Conservation (phyloP, 108 stramenopile species). For the Seminavis robusta region DNA sequence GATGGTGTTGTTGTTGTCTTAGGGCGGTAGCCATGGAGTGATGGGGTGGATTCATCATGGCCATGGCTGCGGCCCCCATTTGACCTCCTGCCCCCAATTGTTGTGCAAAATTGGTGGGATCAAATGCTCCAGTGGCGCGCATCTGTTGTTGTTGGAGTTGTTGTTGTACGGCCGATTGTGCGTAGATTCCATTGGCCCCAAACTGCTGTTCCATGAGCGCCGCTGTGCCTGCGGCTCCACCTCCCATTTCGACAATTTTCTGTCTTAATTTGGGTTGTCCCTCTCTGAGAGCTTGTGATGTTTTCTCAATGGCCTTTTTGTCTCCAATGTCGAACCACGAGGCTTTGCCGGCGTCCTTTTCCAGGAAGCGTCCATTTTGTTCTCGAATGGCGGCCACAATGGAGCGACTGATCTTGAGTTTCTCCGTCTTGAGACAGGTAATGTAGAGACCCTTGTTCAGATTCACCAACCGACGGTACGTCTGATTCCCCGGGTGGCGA, state of each 20-base stretch:
- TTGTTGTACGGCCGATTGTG: neutral
- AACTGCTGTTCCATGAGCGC: conserved; percentile 19
- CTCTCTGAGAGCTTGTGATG: conserved; percentile 77
- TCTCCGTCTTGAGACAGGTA: conserved; percentile 55
- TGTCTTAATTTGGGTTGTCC: conserved; percentile 73
- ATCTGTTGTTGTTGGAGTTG: neutral
- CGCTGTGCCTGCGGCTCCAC: conserved; percentile 15
- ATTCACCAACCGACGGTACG: conserved; percentile 59
- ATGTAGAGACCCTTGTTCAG: conserved; percentile 52
- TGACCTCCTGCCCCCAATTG: too few species aligned
- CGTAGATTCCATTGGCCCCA: neutral
- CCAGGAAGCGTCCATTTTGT: conserved; percentile 73
- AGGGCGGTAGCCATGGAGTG: too few species aligned
- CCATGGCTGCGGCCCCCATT: too few species aligned
- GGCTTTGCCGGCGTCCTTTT: conserved; percentile 44
- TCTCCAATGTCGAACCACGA: conserved; percentile 68
- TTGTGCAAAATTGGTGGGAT: neutral
- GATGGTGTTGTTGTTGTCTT: conserved; percentile 11
- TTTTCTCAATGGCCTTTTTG: conserved; percentile 76
- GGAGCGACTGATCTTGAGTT: conserved; percentile 68
- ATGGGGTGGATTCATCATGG: too few species aligned
- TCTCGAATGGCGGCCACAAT: conserved; percentile 80
- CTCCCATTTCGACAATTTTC: conserved; percentile 53
- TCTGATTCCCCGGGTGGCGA: conserved; percentile 68
- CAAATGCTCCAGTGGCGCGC: neutral